Evolutionary conservation across 441 rosid genomes (phyloP).

Genomic region (Pelargonium australe): DNA sequence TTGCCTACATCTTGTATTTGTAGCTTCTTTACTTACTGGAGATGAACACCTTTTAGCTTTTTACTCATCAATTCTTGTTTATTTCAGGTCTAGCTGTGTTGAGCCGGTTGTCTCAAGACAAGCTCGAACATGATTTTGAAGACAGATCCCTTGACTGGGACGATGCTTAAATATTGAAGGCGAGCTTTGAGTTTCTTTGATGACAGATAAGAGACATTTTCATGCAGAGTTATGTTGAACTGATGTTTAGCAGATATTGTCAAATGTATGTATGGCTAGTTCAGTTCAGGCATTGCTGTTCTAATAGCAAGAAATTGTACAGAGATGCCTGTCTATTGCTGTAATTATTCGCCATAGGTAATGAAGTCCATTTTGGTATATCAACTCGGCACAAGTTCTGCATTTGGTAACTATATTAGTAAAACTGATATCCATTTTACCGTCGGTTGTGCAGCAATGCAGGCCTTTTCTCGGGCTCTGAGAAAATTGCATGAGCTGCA

Average conservation of each 20-base stretch:
- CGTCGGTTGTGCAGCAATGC: too few relatives aligned
- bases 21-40: neutral
- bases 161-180: constrained; percentile 4
- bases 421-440: too few relatives aligned
- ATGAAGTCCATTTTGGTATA: neutral
- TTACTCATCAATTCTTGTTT: neutral
- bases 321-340: constrained; percentile 3
- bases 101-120: constrained; percentile 58
- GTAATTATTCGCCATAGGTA: constrained; percentile 1
- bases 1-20: neutral
- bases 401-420: neutral
- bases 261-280: neutral
- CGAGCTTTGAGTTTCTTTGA: neutral
- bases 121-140: constrained; percentile 43
- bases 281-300: neutral
- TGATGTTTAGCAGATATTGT: neutral
- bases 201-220: neutral
- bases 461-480: too few relatives aligned
- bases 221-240: neutral
- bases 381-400: neutral
- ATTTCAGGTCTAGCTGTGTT: constrained; percentile 69
- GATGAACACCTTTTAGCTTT: neutral
- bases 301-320: neutral
- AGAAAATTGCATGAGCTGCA: too few relatives aligned
- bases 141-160: constrained; percentile 63